Evolutionary conservation across 192 early-diverging fungal species (phyloP), one percentile per base, ranked within the genome.

Genomic region (Gaertneriomyces sp.): DNA sequence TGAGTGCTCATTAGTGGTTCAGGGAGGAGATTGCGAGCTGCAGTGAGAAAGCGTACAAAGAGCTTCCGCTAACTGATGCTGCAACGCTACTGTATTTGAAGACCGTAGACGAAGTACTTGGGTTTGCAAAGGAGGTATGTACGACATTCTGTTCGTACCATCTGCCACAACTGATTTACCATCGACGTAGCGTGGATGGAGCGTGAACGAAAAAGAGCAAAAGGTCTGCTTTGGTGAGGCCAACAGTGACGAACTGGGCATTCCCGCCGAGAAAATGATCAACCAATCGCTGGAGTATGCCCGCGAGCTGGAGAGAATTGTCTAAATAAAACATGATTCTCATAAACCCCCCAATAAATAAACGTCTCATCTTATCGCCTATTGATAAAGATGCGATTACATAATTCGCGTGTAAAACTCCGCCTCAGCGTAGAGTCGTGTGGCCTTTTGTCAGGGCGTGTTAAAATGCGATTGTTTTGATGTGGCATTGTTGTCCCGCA

Each of bases 11-110:
- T 57, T 38, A 46, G n/a, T 11, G 33, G 50, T 19, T 38, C 71
- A 93, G 96, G 74, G 89, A 92, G 61, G 93, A 97, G 66, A 97
- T 98, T 73, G 94, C 93, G 6, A 90, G 90, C 69, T 97, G 96
- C 70, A 90, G 86, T 69, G 95, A 98, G 74, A 96, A 94, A 74
- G 93, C 94, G 45, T 98, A 98, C 78, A 72, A 77, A 6, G 81
- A 74, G 54, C 80, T 98, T 41, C 93, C 93, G 41, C 64, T 97
- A 45, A 74, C 81, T 38, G 95, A 98, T 68, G 95, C 95, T 61
- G 89, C 88, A 50, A 94, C 92, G n/a, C 76, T 98, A 25, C 74
- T 98, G 63, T 93, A 93, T 71, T 95, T 97, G 63, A 87, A 88
- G 42, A 87, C 79, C 59, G 74, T 82, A 44, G 83, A 93, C 42